phyloP scores from a whole-genome alignment of 306 rosid species.

The Nissolia schottii region DNA sequence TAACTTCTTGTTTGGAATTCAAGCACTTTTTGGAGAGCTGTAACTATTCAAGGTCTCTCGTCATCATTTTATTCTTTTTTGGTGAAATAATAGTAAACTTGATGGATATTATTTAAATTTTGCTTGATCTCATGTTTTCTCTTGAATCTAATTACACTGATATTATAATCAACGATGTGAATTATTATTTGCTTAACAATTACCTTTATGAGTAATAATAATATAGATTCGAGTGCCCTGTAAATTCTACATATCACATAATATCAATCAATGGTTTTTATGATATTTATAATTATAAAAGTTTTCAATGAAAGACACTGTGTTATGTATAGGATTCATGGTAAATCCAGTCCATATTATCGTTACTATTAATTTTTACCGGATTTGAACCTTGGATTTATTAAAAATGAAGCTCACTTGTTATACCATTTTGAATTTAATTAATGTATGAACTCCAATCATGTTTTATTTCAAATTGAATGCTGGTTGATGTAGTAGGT shows the following conservation, averaged over 20 bases:
- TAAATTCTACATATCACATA: not conserved
- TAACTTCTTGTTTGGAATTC: conserved; percentile 13
- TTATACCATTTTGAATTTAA: too few relatives aligned
- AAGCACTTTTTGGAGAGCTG: conserved; percentile 29
- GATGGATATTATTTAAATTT: conserved; percentile 28
- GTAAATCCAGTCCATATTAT: not conserved
- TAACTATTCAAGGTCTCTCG: conserved; percentile 19
- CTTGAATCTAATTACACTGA: not conserved
- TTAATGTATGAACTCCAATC: too few relatives aligned
- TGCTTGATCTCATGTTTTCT: not conserved
- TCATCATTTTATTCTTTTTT: conserved; percentile 18
- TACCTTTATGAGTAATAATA: too few relatives aligned
- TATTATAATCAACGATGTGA: not conserved
- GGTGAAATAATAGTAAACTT: conserved; percentile 8
- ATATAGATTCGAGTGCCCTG: too few relatives aligned
- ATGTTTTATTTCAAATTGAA: not conserved
- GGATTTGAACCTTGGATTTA: too few relatives aligned
- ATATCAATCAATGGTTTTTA: too few relatives aligned
- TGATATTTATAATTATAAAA: too few relatives aligned
- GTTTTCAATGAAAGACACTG: too few relatives aligned
- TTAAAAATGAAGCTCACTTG: too few relatives aligned
- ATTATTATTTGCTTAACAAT: not conserved
- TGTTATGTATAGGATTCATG: too few relatives aligned
- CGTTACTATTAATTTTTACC: too few relatives aligned
- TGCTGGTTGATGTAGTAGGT: not conserved